Base-by-base conservation (phyloP, 768 basidiomycete genomes). In the Lentinula detonsa region DNA sequence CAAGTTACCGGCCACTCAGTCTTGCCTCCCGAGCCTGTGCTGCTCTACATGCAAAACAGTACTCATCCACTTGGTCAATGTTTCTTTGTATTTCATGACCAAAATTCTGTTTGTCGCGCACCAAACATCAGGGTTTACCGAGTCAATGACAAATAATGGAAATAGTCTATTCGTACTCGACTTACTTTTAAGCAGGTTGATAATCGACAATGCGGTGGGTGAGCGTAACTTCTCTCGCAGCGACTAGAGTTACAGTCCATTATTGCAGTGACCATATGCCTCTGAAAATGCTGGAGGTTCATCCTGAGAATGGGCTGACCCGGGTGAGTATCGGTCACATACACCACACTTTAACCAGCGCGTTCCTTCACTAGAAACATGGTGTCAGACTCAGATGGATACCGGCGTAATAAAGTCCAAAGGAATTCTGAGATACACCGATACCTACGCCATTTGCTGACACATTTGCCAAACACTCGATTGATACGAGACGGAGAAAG, bases 301-400 rank as follows among this genome's bases (percentile, higher is more conserved):
- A 54, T 71, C 37, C n/a, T 21, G 16, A 69, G 42, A 35, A 23
- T 43, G 1, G 33, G 49, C 4, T 40, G n/a, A 37, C 35, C 16
- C 31, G 37, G 13, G 9, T n/a, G 21, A 53, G 42, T 10, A 31
- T 2, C 5, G 2, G 34, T 73, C 70, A 65, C 74, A 59, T 72
- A 91, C 89, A 66, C 85, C 85, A 71, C 90, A 91, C 62, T 77
- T 80, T 59, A 76, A 73, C 89, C 89, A 91, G 23, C 82, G 82
- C 18, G 89, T 91, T 72, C 90, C 90, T 81, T 90, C 83, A 62
- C 90, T 90, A 31, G 21, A 35, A 51, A 56, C 63, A 64, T 62
- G 66, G 31, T 64, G 67, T 51, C 46, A 53, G 43, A 31, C 64
- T 51, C 43, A 53, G 43, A 31, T 65, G 31, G 28, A 28, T 28